These are phyloP conservation scores for Puccinia horiana DNA, from an alignment of 1,284 basidiomycete genomes.

Conservation along the genomic window DNA sequence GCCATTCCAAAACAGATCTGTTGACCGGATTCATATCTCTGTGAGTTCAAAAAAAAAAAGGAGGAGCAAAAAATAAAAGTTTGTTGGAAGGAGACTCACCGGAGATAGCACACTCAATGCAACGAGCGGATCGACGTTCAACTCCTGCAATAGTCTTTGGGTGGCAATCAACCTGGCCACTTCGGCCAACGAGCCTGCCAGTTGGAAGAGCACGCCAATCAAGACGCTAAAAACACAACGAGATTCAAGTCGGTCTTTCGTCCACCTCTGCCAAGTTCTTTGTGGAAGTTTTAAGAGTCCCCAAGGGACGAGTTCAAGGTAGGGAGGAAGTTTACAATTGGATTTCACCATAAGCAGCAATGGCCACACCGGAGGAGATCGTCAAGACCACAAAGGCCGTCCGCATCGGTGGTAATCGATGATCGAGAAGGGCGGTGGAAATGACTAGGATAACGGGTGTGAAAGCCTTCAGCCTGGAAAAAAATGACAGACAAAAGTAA, in stretches of 20 bases:
- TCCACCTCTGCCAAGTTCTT: neutral
- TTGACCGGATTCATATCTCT: too few species aligned
- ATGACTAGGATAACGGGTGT: constrained; percentile 42
- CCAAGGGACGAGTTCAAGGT: neutral
- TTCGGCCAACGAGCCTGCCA: constrained; percentile 33
- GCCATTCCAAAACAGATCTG: constrained; percentile 43
- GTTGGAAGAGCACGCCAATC: constrained; percentile 25
- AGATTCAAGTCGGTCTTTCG: neutral
- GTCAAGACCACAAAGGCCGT: constrained; percentile 13
- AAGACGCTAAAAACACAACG: neutral
- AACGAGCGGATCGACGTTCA: constrained; percentile 40
- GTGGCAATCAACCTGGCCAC: constrained; percentile 43
- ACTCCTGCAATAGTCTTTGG: constrained; percentile 34
- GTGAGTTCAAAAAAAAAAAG: neutral
- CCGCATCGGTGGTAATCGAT: constrained; percentile 4
- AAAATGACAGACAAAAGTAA: neutral
- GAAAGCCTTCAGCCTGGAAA: constrained; percentile 43
- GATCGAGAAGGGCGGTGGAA: constrained; percentile 32
- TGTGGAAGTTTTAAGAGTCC: neutral
- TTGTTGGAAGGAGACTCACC: neutral
- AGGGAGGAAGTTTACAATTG: constrained; percentile 35
- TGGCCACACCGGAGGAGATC: constrained; percentile 39
- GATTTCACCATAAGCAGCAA: constrained; percentile 46
- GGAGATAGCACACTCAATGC: constrained; percentile 34
- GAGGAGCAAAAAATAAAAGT: neutral